Evolutionary conservation across 495 filamentous ascomycete species (phyloP), one percentile per base, ranked within the genome.

Genomic region (Talaromyces nanjingensis): DNA sequence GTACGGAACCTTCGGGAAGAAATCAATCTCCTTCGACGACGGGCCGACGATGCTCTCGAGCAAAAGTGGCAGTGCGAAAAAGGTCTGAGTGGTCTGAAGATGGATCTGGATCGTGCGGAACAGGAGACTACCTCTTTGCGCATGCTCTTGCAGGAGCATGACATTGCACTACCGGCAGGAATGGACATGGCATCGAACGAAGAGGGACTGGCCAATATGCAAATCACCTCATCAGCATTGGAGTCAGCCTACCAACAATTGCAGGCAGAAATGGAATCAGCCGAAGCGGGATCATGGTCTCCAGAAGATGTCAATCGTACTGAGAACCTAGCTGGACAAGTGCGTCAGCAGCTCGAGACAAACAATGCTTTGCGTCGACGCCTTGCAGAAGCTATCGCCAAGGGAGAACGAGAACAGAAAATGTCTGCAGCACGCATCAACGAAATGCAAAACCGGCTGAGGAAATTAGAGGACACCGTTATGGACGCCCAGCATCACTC

Each of bases 41-140:
- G 96, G 60, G 93, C 96, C 25, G 93, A 98, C 67, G 94, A 98
- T 62, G 96, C 94, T 22, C 81, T 97, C n/a, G 91, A 96, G 68
- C 90, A 93, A 69, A 98, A 97, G 78, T 97, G 89, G 84, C 89
- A 94, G 74, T 93, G 93, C 63, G 94, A 98, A 75, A 96, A 96
- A 75, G 92, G 92, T 25, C 81, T 98, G 14, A 84, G 87, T 64
- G 93, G 93, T 49, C 78, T 98, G 65, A 96, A 96, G 75, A 97
- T 97, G 90, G 94, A 98, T 71, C 84, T 98, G 31, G 96, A 98
- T 71, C 90, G 93, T 65, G 92, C 94, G 4, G 90, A 97, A 74
- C 89, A 94, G 71, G 96, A 98, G 77, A 97, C 93, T 12, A 77
- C 81, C 33, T 91, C 89, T 27, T 77, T 98, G 33, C 86, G 92